Conservation (phyloP, 192 early-diverging fungal genomes). For the Coemansia aciculifera region DNA sequence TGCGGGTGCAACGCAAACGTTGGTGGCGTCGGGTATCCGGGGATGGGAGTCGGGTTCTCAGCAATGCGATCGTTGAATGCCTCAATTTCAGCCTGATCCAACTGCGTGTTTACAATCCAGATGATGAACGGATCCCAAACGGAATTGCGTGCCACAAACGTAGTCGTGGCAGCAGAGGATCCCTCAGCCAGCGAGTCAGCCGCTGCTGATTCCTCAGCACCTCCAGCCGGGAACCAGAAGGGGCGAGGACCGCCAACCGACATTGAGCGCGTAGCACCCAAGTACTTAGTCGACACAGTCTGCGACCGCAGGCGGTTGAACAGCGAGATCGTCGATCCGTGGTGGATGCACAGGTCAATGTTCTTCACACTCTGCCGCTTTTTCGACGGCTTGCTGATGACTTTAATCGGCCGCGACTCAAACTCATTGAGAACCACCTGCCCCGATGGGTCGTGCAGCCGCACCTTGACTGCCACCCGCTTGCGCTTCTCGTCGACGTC, state of each 20-base stretch:
- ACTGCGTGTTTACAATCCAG: conserved; percentile 73
- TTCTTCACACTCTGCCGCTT: conserved; percentile 85
- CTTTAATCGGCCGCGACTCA: conserved; percentile 78
- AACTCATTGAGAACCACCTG: conserved; percentile 66
- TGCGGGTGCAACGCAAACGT: conserved; percentile 70
- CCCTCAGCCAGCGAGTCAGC: conserved; percentile 4
- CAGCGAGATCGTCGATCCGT: conserved; percentile 81
- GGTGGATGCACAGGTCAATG: conserved; percentile 81
- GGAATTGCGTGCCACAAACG: conserved; percentile 73
- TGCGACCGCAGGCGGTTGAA: conserved; percentile 91
- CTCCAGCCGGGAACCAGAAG: conserved; percentile 50
- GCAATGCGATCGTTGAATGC: conserved; percentile 52
- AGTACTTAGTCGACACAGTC: conserved; percentile 85
- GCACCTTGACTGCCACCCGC: conserved; percentile 71
- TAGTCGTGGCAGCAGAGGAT: conserved; percentile 43
- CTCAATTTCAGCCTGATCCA: conserved; percentile 58
- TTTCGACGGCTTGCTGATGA: conserved; percentile 91
- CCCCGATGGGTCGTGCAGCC: conserved; percentile 63
- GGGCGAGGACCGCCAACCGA: conserved; percentile 54
- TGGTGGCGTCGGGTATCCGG: conserved; percentile 75
- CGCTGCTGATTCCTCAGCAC: conserved; percentile 7
- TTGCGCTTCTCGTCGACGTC: conserved; percentile 85
- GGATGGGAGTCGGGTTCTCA: conserved; percentile 42
- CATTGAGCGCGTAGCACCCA: conserved; percentile 58
- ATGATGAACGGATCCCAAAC: conserved; percentile 89